Percentiles rank a stretch among this genome's conserved stretches.
phyloP scores from a whole-genome alignment of 352 stramenopile genomes.

The Phytophthora vignae region DNA sequence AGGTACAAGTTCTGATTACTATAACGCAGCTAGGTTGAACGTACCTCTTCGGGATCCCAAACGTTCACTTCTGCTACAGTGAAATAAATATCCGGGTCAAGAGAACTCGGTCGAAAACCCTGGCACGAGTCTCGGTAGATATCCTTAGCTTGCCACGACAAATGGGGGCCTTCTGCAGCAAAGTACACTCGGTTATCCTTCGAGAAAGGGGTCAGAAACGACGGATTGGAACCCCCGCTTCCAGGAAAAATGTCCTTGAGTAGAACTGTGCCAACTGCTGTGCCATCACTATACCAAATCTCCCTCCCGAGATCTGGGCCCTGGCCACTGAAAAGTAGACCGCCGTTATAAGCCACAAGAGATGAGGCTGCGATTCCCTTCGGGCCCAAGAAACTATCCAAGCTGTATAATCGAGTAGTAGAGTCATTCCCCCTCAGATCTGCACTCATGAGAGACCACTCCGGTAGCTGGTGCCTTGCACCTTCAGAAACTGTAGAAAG shows the following conservation, averaged over 20 bases:
- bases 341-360: conserved; percentile 20
- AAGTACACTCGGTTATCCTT: conserved; percentile 83
- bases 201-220: conserved; percentile 60
- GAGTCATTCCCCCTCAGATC: conserved; percentile 36
- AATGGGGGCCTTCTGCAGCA: conserved; percentile 68
- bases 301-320: conserved; percentile 46
- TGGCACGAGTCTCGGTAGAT: conserved; percentile 70
- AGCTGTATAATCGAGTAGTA: conserved; percentile 20
- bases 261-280: conserved; percentile 57
- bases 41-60: conserved; percentile 71
- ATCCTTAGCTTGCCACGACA: conserved; percentile 58
- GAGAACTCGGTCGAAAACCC: conserved; percentile 71
- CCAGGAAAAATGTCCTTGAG: conserved; percentile 76
- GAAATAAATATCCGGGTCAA: conserved; percentile 67
- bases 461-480: background rate
- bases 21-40: background rate
- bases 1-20: background rate
- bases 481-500: background rate
- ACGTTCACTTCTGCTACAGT: conserved; percentile 66
- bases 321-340: conserved; percentile 47
- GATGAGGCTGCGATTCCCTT: conserved; percentile 26
- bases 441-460: conserved; percentile 43
- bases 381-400: conserved; percentile 26
- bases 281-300: conserved; percentile 87
- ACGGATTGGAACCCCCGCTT: conserved; percentile 31